Evolutionary conservation across 495 filamentous ascomycete species (phyloP), one percentile per base, ranked within the genome.

Genomic region (Aspergillus cavernicola): DNA sequence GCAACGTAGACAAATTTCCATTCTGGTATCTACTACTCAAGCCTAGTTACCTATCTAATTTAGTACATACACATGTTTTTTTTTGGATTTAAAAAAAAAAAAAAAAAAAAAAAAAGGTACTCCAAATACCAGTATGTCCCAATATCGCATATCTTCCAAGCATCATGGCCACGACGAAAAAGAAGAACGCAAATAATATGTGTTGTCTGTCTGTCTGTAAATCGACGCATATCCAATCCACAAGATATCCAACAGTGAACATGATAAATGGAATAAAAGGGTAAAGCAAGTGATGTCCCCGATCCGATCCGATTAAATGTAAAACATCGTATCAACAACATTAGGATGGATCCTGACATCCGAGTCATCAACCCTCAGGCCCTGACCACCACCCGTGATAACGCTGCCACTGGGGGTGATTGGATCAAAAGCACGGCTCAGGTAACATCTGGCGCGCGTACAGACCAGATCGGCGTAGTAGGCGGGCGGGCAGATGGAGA

Each of bases 401-500:
- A 63, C 57, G 55, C 68, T 75, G 0, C 43, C 58, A 5, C 50
- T 57, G 5, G 66, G 42, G 9, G 55, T 64, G 3, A 53, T 29
- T 4, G 46, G 53, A 13, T 58, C 56, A 23, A 53, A 58, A 2
- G 46, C 44, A 26, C 49, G 31, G 10, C 43, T 46, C 3, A 60
- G 67, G 60, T 90, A 89, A 41, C 81, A 79, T 9, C 88, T 72
- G 0, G 86, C 84, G 2, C 88, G 76, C 16, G 84, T 83, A 54
- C 86, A 90, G 9, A 87, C 81, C 18, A 90, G 68, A 65, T 95
- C 88, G 1, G 89, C 88, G 59, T 92, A 92, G 69, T 90, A 91
- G 1, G 88, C 89, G 0, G 89, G 88, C 5, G 89, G 88, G 44
- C 85, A 89, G 36, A 91, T 80, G 55, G 81, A 85, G 39, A 93